A percentile compares a stretch with the other conserved stretches of the same genome.
phyloP scores from a whole-genome alignment of 805 yeast species.

The Grigorovia humatica region DNA sequence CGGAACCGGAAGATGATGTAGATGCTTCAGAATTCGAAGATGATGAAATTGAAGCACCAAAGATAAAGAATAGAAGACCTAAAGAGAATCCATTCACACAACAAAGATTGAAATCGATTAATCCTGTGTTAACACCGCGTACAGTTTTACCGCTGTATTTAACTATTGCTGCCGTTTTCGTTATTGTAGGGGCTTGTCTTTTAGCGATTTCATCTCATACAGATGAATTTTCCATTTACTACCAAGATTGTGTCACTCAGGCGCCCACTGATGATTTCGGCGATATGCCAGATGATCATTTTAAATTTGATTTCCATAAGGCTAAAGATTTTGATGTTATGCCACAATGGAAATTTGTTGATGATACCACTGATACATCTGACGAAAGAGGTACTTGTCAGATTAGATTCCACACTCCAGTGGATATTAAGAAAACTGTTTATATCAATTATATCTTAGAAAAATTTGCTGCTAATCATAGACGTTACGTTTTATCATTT shows the following conservation, averaged over 20 bases:
- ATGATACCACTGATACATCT: constrained; percentile 35
- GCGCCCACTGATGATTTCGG: constrained; percentile 38
- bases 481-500: constrained; percentile 83
- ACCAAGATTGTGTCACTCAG: constrained; percentile 52
- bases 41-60: constrained; percentile 31
- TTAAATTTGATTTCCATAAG: constrained; percentile 44
- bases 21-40: constrained; percentile 30
- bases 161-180: constrained; percentile 64
- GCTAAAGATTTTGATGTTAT: constrained; percentile 27
- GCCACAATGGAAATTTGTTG: constrained; percentile 62
- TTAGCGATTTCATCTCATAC: constrained; percentile 60
- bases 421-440: constrained; percentile 61
- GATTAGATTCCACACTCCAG: constrained; percentile 66
- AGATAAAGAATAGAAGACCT: constrained; percentile 51
- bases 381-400: constrained; percentile 53
- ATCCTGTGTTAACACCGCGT: constrained; percentile 83
- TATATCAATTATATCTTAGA: constrained; percentile 75
- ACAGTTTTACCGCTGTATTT: constrained; percentile 78
- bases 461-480: constrained; percentile 86
- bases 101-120: constrained; percentile 45
- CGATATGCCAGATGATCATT: constrained; percentile 49
- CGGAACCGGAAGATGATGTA: constrained; percentile 20
- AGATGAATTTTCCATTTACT: constrained; percentile 63
- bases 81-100: constrained; percentile 69
- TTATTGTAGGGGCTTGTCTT: constrained; percentile 84